A percentile compares a stretch with the other conserved stretches of the same genome.
These are phyloP conservation scores for Adiantum capillusveneris DNA, from an alignment of 75 land plant species.

Conservation along the genomic window DNA sequence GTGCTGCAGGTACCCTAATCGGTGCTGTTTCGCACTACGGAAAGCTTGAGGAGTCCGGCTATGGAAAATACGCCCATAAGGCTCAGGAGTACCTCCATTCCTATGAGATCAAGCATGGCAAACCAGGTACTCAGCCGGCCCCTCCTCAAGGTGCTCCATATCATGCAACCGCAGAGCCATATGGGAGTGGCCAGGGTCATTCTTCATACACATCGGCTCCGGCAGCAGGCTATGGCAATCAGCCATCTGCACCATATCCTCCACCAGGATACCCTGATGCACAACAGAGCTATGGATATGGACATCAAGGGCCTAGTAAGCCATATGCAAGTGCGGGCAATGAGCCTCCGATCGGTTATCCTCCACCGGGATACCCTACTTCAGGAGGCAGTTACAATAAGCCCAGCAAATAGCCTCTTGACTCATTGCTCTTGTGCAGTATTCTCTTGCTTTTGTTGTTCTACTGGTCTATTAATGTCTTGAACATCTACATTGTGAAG, in stretches of 20 bases:
- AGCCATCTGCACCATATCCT: not conserved
- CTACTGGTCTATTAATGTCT: too few relatives aligned
- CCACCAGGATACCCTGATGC: not conserved
- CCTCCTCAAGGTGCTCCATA: not conserved
- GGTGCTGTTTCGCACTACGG: slow-evolving; percentile 4
- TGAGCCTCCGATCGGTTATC: not conserved
- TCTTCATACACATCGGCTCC: not conserved
- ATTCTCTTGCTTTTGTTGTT: too few relatives aligned
- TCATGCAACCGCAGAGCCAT: not conserved
- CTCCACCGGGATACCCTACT: slow-evolving; percentile 7
- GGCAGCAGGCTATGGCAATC: not conserved
- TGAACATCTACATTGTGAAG: too few relatives aligned
- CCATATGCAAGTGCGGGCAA: not conserved
- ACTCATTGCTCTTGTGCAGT: too few relatives aligned
- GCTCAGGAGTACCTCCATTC: not conserved
- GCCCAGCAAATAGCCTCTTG: too few relatives aligned
- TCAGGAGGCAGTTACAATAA: not conserved
- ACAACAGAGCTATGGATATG: not conserved
- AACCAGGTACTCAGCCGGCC: not conserved
- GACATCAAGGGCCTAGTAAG: not conserved
- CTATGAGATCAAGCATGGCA: slow-evolving; percentile 4
- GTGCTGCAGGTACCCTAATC: slow-evolving; percentile 5
- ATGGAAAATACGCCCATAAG: slow-evolving; percentile 6
- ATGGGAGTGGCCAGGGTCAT: not conserved
- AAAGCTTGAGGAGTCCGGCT: not conserved